Conservation (phyloP, 1,139 yeast genomes). For the Lodderomyces metapsilosis region DNA sequence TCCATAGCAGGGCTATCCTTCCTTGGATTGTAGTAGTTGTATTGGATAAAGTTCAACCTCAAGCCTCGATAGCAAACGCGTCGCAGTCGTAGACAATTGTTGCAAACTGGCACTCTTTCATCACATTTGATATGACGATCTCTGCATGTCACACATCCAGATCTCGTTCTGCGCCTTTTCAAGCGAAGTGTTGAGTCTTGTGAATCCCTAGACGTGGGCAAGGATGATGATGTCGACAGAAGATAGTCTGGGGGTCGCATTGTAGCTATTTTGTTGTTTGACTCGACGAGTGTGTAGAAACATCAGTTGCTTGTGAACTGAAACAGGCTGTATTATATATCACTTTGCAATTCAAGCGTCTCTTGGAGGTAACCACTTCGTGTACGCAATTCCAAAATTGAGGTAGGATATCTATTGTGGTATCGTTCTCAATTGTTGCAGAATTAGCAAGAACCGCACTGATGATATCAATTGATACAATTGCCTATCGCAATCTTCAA, state of each 20-base stretch:
- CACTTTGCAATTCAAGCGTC: neutral
- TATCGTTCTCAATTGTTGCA: no score
- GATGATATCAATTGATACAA: no score
- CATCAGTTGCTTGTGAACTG: neutral
- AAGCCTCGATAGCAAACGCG: constrained; percentile 45
- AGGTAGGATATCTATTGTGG: neutral
- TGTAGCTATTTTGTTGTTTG: neutral
- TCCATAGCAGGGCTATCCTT: constrained; percentile 9
- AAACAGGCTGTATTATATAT: neutral
- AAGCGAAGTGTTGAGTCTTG: constrained; percentile 12
- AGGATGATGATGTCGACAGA: neutral
- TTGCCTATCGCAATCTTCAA: no score
- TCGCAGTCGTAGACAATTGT: constrained; percentile 42
- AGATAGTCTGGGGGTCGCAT: neutral
- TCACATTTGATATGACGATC: constrained; percentile 52
- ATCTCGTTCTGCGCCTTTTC: constrained; percentile 39
- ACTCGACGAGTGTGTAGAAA: neutral
- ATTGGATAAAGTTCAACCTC: constrained; percentile 46
- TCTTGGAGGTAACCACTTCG: neutral
- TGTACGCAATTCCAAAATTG: neutral
- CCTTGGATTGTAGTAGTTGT: constrained; percentile 39
- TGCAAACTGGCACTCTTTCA: constrained; percentile 46
- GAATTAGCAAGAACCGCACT: no score
- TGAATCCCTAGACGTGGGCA: neutral
- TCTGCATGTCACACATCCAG: constrained; percentile 49